These are phyloP conservation scores for Austroboletus novae-zelandiae DNA, from an alignment of 1,284 basidiomycete species.

Conservation along the genomic window DNA sequence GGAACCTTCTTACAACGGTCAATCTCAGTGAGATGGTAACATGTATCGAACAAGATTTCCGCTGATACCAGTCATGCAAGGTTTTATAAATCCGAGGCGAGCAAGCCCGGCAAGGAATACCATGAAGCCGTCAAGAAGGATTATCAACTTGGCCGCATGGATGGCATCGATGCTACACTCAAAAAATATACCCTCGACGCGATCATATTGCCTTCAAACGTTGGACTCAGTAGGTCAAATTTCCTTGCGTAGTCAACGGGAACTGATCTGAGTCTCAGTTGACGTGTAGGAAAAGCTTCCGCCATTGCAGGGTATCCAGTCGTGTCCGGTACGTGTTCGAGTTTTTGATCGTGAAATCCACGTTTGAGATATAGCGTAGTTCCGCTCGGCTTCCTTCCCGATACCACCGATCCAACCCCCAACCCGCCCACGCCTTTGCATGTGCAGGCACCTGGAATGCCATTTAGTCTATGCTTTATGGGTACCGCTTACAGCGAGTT, in stretches of 20 bases:
- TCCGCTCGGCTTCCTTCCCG: slow-evolving; percentile 47
- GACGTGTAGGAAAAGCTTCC: slow-evolving; percentile 19
- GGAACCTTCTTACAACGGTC: slow-evolving; percentile 39
- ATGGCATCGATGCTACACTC: slow-evolving; percentile 47
- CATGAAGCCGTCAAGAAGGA: slow-evolving; percentile 38
- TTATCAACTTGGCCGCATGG: slow-evolving; percentile 36
- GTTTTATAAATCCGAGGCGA: slow-evolving; percentile 38
- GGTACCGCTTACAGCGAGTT: slow-evolving; percentile 52
- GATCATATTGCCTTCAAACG: slow-evolving; percentile 39
- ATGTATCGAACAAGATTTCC: background rate
- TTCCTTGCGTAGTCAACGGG: background rate
- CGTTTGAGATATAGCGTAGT: slow-evolving; percentile 26
- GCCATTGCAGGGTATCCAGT: slow-evolving; percentile 29
- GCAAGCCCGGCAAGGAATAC: slow-evolving; percentile 37
- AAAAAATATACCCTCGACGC: slow-evolving; percentile 43
- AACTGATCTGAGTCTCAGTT: background rate
- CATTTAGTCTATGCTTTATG: slow-evolving; percentile 51
- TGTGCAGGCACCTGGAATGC: slow-evolving; percentile 38
- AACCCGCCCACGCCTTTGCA: slow-evolving; percentile 33
- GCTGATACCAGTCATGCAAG: slow-evolving; percentile 18
- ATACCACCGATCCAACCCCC: slow-evolving; percentile 24
- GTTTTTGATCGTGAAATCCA: background rate
- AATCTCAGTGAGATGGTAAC: slow-evolving; percentile 35
- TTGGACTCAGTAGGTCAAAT: slow-evolving; percentile 14
- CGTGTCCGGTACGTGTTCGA: slow-evolving; percentile 16